phyloP scores from a whole-genome alignment of 2,329 filamentous ascomycete genomes.

The Alternaria panax region DNA sequence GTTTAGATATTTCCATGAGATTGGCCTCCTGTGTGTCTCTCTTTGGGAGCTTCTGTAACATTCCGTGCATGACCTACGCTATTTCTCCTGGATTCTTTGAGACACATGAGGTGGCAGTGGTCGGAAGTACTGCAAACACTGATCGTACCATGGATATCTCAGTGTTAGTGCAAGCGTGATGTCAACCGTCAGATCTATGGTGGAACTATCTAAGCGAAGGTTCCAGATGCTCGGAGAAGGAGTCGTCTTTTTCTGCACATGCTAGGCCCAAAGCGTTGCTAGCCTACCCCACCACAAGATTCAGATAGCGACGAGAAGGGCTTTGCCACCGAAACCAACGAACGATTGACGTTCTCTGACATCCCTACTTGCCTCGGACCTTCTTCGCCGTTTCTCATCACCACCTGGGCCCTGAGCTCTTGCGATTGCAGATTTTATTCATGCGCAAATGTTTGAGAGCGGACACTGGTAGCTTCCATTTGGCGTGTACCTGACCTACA shows the following conservation, averaged over 20 bases:
- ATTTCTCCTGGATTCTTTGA: not conserved
- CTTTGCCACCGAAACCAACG: not conserved
- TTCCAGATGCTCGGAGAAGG: not conserved
- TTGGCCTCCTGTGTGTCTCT: not conserved
- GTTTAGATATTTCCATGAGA: not conserved
- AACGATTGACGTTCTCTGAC: not conserved
- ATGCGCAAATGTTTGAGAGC: not conserved
- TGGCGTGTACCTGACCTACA: not conserved
- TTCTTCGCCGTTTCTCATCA: not conserved
- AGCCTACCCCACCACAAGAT: not conserved
- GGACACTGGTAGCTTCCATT: not conserved
- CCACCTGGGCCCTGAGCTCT: not conserved
- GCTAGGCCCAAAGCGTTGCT: not conserved
- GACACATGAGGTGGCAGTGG: not conserved
- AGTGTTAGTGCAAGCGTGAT: not conserved
- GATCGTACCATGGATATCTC: not conserved
- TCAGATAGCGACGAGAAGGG: not conserved
- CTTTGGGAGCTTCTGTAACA: not conserved
- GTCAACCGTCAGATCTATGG: not conserved
- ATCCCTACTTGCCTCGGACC: not conserved
- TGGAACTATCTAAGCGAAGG: not conserved
- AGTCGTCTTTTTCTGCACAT: slow-evolving; percentile 1
- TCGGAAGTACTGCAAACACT: not conserved
- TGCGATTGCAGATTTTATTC: not conserved
- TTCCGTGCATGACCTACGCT: not conserved